Conservation (phyloP, 2,329 filamentous ascomycete genomes). For the Aphanoascus verrucosus region DNA sequence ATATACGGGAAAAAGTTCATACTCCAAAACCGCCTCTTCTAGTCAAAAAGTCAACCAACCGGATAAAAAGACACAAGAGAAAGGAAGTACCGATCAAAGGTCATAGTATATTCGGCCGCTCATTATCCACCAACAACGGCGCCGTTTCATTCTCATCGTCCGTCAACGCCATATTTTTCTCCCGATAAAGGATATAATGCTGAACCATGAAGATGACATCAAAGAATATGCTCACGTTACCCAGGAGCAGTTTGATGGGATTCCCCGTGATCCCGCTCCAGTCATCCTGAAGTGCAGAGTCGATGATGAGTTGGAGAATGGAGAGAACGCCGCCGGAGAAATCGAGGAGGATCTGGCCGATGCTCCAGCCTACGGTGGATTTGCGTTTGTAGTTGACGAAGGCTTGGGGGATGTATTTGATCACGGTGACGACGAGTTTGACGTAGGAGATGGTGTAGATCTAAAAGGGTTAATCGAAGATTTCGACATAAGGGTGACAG, state of each 20-base stretch:
- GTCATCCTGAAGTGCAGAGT: constrained; percentile 72
- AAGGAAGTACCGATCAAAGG: too few species aligned
- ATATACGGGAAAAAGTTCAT: background rate
- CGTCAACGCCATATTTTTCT: constrained; percentile 9
- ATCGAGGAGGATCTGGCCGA: constrained; percentile 73
- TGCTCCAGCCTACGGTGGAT: constrained; percentile 82
- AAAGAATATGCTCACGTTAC: constrained; percentile 76
- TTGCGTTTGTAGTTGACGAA: constrained; percentile 72
- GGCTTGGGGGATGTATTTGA: constrained; percentile 88
- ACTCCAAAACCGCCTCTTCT: background rate
- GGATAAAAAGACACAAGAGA: background rate
- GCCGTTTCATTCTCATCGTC: constrained; percentile 1
- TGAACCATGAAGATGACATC: constrained; percentile 78
- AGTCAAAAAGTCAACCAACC: too few species aligned
- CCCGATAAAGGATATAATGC: constrained; percentile 70
- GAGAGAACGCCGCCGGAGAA: constrained; percentile 71
- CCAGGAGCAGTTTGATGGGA: constrained; percentile 76
- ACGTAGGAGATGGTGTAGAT: constrained; percentile 68
- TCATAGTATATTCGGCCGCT: background rate
- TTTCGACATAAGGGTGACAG: too few species aligned
- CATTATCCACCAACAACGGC: constrained; percentile 9
- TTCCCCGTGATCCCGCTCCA: constrained; percentile 90
- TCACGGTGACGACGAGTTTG: constrained; percentile 75
- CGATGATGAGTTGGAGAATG: constrained; percentile 68
- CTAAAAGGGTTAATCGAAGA: constrained; percentile 31